Percentiles rank a stretch among this genome's conserved stretches.
These are phyloP conservation scores for Dictyostelium brefeldianum DNA, from an alignment of 78 protist genomes.

Conservation along the genomic window DNA sequence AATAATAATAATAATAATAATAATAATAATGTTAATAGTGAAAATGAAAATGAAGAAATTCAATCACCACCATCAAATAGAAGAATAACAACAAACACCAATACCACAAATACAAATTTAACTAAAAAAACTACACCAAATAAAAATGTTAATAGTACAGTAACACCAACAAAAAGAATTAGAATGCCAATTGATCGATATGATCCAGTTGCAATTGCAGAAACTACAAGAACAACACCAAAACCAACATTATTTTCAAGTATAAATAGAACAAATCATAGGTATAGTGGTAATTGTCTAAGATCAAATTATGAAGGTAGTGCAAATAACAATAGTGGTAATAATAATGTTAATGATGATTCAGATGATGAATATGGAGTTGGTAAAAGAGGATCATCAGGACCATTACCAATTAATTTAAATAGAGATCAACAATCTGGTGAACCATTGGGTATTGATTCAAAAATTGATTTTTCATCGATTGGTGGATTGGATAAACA, in stretches of 20 bases:
- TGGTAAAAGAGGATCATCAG: neutral
- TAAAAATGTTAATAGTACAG: neutral
- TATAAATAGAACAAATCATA: neutral
- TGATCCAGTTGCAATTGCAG: neutral
- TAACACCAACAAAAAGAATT: conserved; percentile 24
- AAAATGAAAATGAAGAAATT: no score
- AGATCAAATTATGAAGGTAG: neutral
- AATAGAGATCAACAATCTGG: conserved; percentile 24
- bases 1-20: neutral
- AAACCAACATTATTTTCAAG: conserved; percentile 8
- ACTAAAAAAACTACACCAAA: neutral
- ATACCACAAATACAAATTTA: neutral
- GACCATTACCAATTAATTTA: conserved; percentile 36
- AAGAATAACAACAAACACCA: neutral
- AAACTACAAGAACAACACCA: neutral
- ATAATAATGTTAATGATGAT: neutral
- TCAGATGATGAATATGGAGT: conserved; percentile 35
- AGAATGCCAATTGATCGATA: conserved; percentile 22
- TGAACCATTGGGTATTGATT: conserved; percentile 67
- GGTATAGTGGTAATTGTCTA: neutral
- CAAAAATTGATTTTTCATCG: conserved; percentile 10
- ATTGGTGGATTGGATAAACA: conserved; percentile 73
- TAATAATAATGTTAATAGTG: no score
- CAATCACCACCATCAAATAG: neutral
- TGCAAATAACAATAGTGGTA: neutral